Evolutionary conservation across 1,284 basidiomycete species (phyloP), one percentile per base, ranked within the genome.

Genomic region (Rhodotorula sp.): DNA sequence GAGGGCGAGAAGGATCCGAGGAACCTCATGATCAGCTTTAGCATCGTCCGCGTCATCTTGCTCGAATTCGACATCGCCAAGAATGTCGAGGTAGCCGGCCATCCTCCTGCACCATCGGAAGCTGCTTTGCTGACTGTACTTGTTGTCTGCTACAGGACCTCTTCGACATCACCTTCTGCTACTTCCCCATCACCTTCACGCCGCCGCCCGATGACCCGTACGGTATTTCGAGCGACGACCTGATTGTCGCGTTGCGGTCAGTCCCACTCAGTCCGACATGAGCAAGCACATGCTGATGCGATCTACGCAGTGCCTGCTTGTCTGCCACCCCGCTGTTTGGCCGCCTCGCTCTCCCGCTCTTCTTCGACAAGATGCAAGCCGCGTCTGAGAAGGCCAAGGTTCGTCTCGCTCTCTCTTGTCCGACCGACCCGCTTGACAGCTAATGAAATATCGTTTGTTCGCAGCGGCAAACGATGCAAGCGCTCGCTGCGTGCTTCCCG

Each of bases 1-100:
- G 90, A 96, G 69, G 95, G 95, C 41, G 97, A 99, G 82, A 99
- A 99, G 80, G 97, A 99, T 81, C 97, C 97, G 41, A 86, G 97
- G 44, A 99, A 99, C 82, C 85, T 99, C 12, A 86, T 97, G 75
- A 81, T 96, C 13, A 90, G 92, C 7, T 99, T 99, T 81, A 89
- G 90, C 19, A 91, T 99, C 70, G 90, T 88, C 70, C 86, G 88
- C 27, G 90, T 94, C 5, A 86, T 99, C 42, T 82, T 96, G 12
- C 87, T 92, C 50, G 93, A 97, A 77, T 98, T 98, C 79, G 89
- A 96, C 73, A 87, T 92, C 68, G 82, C 86, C 56, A 82, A 85
- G 56, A 84, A 88, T 78, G 84, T 93, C 42, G 93, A 97, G 83
- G 93, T 93, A 74, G 86, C 77, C 13, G 42, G 23, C 42, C 50